Conservation (phyloP, 2,329 filamentous ascomycete species). For the Botrytis deweyae region DNA sequence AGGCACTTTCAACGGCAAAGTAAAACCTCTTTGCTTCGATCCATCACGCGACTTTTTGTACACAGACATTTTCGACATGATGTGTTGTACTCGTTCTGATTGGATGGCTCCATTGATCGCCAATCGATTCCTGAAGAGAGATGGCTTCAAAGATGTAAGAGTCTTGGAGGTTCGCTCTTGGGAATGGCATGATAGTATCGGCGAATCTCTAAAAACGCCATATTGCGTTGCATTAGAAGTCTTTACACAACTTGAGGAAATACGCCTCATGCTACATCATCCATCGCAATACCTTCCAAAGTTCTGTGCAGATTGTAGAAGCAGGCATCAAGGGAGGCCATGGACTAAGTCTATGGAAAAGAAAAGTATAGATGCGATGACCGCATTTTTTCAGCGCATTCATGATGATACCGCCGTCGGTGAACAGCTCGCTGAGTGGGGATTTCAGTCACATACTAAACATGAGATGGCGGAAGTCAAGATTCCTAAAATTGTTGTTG, state of each 20-base stretch:
- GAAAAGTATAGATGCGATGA: background rate
- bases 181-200: background rate
- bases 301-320: background rate
- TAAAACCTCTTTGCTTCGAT: background rate
- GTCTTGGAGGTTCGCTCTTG: background rate
- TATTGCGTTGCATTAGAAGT: background rate
- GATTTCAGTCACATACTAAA: background rate
- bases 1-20: background rate
- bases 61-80: background rate
- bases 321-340: background rate
- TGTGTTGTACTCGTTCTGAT: background rate
- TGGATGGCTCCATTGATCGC: no score
- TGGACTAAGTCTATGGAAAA: background rate
- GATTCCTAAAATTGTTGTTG: background rate
- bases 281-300: background rate
- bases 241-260: constrained; percentile 1
- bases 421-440: background rate
- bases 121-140: background rate
- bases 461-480: background rate
- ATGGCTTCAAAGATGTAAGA: background rate
- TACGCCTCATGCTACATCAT: background rate
- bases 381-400: background rate
- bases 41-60: background rate
- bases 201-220: background rate
- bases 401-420: background rate